Evolutionary conservation across 2,329 filamentous ascomycete species (phyloP).

Genomic region (Claviceps fusiformis): DNA sequence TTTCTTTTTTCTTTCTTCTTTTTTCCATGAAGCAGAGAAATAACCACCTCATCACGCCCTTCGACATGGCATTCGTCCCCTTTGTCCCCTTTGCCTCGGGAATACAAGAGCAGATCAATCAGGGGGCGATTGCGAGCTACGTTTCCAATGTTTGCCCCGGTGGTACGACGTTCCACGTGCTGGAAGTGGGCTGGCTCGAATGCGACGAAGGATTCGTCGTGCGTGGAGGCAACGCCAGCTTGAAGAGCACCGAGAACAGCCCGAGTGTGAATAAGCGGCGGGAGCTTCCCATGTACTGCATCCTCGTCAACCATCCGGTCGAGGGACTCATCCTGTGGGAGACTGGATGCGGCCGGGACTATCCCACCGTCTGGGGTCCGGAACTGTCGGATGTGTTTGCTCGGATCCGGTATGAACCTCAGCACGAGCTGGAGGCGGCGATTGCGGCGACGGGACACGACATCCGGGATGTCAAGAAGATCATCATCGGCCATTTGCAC

Average conservation of each 20-base stretch:
- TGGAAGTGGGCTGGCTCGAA: conserved; percentile 1
- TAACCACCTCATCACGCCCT: neutral
- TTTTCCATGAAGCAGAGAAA: no score
- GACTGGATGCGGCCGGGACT: conserved; percentile 8
- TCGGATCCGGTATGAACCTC: conserved; percentile 7
- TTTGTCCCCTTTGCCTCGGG: neutral
- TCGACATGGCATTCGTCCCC: neutral
- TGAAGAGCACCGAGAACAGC: neutral
- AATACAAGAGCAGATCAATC: neutral
- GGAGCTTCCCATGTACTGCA: conserved; percentile 3
- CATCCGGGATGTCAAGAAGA: conserved; percentile 31
- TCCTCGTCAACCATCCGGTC: conserved; percentile 8
- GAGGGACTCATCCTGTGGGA: conserved; percentile 10
- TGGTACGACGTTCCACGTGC: neutral
- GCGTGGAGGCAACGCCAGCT: conserved; percentile 1
- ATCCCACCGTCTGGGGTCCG: conserved; percentile 10
- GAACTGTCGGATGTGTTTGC: conserved; percentile 9
- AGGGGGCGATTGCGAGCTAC: neutral
- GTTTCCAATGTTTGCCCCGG: neutral
- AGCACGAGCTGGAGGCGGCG: conserved; percentile 9
- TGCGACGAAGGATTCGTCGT: conserved; percentile 3
- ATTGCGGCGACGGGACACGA: conserved; percentile 16
- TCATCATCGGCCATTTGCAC: conserved; percentile 33
- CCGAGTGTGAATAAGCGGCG: neutral
- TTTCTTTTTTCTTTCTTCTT: no score